Evolutionary conservation across 169 alveolate genomes (phyloP), one percentile per base, ranked within the genome.

Genomic region (Plasmodium sp.): DNA sequence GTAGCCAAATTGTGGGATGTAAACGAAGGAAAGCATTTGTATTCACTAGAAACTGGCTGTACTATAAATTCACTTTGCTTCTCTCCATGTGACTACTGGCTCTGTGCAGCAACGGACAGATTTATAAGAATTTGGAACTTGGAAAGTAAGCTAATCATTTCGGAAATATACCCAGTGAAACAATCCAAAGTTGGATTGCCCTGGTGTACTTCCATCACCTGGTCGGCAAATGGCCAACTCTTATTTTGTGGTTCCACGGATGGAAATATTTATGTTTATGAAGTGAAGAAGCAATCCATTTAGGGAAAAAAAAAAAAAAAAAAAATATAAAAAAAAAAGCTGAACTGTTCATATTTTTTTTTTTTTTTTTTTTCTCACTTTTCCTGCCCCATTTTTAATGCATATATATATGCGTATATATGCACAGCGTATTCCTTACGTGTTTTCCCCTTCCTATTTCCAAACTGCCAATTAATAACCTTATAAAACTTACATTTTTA

Each of bases 41-140:
- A 98, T 97, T 97, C 99, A 62, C 90, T 98, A 75, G 99, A 98
- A 84, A 98, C 99, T 39, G 98, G 98, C 84, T 97, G 98, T 95
- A 97, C 99, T 85, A 98, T 98, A 97, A 98, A 98, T 93, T 98
- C 99, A 41, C 97, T 98, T 73, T 98, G 99, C 96, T 98, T 98
- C 98, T 98, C 99, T 67, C 99, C 99, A 62, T 97, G 98, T 96
- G 98, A 98, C 97, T 98, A 98, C 96, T 98, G 99, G 99, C 98
- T 98, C 71, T 98, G 99, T 93, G 99, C 99, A 4, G 99, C 99
- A 83, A 98, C 99, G 12, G 99, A 98, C 97, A 98, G 97, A 93
- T 96, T 98, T 84, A 98, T 98, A 90, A 97, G 98, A 97, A 97
- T 97, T 71, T 98, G 99, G 99, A 99, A 98, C 84, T 93, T 98